Percentiles rank a stretch among this genome's conserved stretches.
phyloP scores from a whole-genome alignment of 2,329 filamentous ascomycete species.

The Alternaria hordeiaustralica region DNA sequence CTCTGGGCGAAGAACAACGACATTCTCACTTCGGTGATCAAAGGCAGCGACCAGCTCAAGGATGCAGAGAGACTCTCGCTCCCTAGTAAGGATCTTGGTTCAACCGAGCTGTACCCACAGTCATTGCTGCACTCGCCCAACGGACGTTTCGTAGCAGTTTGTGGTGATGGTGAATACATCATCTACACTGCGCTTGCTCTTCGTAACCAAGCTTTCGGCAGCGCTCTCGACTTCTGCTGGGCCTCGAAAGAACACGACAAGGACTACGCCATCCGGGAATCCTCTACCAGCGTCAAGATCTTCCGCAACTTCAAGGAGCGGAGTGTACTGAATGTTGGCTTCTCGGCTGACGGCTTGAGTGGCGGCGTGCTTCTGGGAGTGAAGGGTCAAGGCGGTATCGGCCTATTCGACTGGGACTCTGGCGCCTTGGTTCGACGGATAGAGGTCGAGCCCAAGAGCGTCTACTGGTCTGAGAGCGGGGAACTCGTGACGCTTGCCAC shows the following conservation, averaged over 20 bases:
- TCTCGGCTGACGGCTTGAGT: conserved; percentile 89
- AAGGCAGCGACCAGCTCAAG: conserved; percentile 85
- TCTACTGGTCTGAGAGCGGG: conserved; percentile 98
- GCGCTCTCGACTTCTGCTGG: conserved; percentile 96
- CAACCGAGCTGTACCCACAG: conserved; percentile 95
- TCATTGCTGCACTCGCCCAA: conserved; percentile 96
- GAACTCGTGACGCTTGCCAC: conserved; percentile 92
- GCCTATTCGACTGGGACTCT: conserved; percentile 94
- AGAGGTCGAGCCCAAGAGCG: conserved; percentile 73
- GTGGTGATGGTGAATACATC: conserved; percentile 97
- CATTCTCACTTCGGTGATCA: conserved; percentile 93
- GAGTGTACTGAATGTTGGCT: conserved; percentile 90
- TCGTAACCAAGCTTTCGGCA: conserved; percentile 97
- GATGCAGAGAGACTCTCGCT: conserved; percentile 87
- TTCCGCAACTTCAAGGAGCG: conserved; percentile 99
- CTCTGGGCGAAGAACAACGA: conserved; percentile 97
- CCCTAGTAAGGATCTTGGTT: conserved; percentile 91
- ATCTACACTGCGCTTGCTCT: conserved; percentile 97
- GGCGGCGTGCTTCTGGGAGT: conserved; percentile 92
- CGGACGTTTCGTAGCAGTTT: conserved; percentile 85
- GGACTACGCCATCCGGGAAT: conserved; percentile 97
- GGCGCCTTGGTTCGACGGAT: conserved; percentile 90
- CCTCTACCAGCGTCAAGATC: conserved; percentile 90
- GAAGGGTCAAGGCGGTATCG: conserved; percentile 91
- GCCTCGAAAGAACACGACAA: conserved; percentile 97